Base-by-base conservation (phyloP, 768 basidiomycete genomes). In the Xanthoconium stramineum region DNA sequence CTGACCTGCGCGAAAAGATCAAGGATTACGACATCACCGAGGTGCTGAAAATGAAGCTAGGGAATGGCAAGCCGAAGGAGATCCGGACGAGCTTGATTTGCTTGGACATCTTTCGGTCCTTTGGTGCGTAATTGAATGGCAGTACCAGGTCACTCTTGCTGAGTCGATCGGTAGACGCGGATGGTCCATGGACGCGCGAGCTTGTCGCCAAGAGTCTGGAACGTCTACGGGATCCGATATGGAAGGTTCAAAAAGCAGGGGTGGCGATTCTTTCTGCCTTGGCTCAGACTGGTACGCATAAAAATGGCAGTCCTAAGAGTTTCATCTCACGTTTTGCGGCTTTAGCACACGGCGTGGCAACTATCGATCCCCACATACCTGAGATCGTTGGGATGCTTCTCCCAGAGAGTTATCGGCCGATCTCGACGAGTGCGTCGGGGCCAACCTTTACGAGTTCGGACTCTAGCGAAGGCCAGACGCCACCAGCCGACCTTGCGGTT, bases 181-280 rank as follows among this genome's bases (percentile, higher is more conserved):
- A 56, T 0, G 58, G 53, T 40, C 55, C 53, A 0, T 63, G 64
- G 59, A 55, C 62, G 6, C 11, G 9, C 1, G 24, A 57, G 4
- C 61, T 67, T 10, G 57, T 68, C 12, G 15, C 29, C 1, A 46
- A 52, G 12, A 57, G 66, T 43, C 20, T 67, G 53, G 1, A 39
- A 5, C 35, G 39, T 13, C 29, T 67, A 24, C 8, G 5, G 32
- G 33, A 46, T 0, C 17, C 37, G 3, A 19, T 5, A 12, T 67
- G 65, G 66, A 57, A 55, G 30, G 14, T 8, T 9, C 65, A 67
- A 47, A 68, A 68, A 14, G 64, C 65, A 15, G 65, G 65, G 1
- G 63, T 68, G 30, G 57, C 40, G 10, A 65, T 67, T 19, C 66
- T 67, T 6, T 62, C 57, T 5, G 60, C 66, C 2, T 46, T 67